These are phyloP conservation scores for Didymosphaeria variabile DNA, from an alignment of 2,329 filamentous ascomycete genomes.

Conservation along the genomic window DNA sequence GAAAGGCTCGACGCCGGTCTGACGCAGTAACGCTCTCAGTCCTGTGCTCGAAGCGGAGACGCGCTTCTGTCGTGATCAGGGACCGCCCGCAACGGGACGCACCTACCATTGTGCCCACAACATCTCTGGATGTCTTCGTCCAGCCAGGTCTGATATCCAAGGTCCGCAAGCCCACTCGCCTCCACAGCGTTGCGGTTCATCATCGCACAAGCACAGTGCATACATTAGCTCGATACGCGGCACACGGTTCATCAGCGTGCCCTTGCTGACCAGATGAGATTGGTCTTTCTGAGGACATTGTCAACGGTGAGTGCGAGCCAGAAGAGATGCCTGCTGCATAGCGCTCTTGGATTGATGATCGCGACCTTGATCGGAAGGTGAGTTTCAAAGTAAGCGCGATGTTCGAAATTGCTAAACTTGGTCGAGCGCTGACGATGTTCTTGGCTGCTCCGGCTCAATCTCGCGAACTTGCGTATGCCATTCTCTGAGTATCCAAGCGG, in stretches of 20 bases:
- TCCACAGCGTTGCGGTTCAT: constrained; percentile 24
- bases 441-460: neutral
- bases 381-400: constrained; percentile 15
- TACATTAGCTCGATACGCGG: constrained; percentile 22
- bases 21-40: constrained; percentile 12
- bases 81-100: constrained; percentile 17
- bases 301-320: constrained; percentile 13
- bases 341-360: constrained; percentile 14
- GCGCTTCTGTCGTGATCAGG: constrained; percentile 16
- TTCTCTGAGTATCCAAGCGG: neutral
- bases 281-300: constrained; percentile 12
- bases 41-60: constrained; percentile 12
- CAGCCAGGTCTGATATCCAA: constrained; percentile 13
- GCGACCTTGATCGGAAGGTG: constrained; percentile 7
- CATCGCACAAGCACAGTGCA: constrained; percentile 17
- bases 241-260: constrained; percentile 22
- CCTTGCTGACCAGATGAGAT: constrained; percentile 20
- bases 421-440: neutral
- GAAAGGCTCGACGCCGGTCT: neutral
- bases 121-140: neutral
- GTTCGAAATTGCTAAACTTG: constrained; percentile 4
- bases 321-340: neutral
- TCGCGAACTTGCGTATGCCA: neutral
- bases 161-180: constrained; percentile 10
- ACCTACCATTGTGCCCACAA: constrained; percentile 12